Conservation (phyloP, 192 early-diverging fungal genomes). For the Coemansia sp. region DNA sequence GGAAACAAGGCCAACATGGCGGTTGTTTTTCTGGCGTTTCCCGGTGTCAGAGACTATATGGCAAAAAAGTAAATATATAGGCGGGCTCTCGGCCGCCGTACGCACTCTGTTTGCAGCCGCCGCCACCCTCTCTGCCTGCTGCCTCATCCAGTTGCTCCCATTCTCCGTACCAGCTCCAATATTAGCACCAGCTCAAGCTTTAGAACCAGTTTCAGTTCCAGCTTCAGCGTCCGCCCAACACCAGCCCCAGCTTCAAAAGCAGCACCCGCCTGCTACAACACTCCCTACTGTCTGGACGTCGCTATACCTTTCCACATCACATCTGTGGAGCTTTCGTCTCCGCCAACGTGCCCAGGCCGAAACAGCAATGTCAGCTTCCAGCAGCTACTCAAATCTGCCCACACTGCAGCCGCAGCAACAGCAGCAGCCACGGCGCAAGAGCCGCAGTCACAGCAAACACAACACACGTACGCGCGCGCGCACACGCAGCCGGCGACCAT, state of each 20-base stretch:
- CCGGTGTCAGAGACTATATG: slow-evolving; percentile 3
- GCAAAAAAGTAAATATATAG: slow-evolving; percentile 1
- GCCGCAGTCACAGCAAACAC: no score
- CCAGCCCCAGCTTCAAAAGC: background rate
- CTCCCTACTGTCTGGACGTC: background rate
- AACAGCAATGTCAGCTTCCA: background rate
- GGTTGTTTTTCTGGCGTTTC: slow-evolving; percentile 10
- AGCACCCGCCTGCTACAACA: background rate
- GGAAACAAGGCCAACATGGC: background rate
- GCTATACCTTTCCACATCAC: background rate
- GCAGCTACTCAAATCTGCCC: slow-evolving; percentile 2
- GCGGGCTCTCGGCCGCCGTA: background rate
- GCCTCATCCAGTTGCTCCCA: background rate
- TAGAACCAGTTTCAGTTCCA: background rate
- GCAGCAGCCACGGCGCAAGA: slow-evolving; percentile 10
- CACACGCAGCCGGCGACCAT: slow-evolving; percentile 5
- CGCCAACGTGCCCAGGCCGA: background rate
- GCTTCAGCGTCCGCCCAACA: background rate
- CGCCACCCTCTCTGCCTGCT: background rate
- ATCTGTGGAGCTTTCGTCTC: background rate
- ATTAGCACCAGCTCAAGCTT: background rate
- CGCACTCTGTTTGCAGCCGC: background rate
- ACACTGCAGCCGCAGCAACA: slow-evolving; percentile 10
- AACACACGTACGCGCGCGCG: no score
- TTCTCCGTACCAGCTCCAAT: background rate